Conservation (phyloP, 1,139 yeast species). For the Wickerhamomyces sp. region DNA sequence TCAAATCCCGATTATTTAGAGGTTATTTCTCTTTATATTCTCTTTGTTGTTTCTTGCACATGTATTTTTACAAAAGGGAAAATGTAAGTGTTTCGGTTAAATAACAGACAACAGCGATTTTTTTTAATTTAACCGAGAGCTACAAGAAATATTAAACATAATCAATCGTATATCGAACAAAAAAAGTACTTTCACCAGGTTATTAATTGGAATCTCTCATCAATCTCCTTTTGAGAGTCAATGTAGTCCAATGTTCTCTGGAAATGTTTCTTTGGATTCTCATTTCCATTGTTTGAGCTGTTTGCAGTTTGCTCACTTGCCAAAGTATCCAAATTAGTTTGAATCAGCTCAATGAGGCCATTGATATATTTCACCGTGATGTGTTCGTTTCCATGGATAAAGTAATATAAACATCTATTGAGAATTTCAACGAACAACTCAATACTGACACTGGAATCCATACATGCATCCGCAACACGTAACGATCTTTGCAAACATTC, state of each 20-base stretch:
- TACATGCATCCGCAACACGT: conserved; percentile 87
- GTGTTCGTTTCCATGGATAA: conserved; percentile 73
- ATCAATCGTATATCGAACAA: no score
- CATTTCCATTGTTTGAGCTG: conserved; percentile 32
- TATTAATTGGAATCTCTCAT: conserved; percentile 57
- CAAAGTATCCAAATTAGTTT: conserved; percentile 64
- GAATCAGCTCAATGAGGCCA: conserved; percentile 81
- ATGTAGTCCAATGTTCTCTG: conserved; percentile 67
- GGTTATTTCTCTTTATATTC: neutral
- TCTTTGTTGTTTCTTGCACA: no score
- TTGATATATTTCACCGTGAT: conserved; percentile 74
- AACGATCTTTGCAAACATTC: conserved; percentile 74
- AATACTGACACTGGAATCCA: conserved; percentile 75
- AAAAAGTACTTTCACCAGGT: conserved; percentile 24
- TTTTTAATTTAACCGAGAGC: no score
- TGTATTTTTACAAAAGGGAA: no score
- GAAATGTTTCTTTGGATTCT: conserved; percentile 44
- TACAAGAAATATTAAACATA: no score
- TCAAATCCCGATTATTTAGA: neutral
- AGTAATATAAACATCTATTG: conserved; percentile 79
- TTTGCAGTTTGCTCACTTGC: conserved; percentile 28
- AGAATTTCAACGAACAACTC: conserved; percentile 87
- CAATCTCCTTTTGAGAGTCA: conserved; percentile 58
- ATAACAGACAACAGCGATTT: no score
- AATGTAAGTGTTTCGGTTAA: no score